A percentile compares a stretch with the other conserved stretches of the same genome.
These are phyloP conservation scores for Stagonosporopsis vannaccii DNA, from an alignment of 2,329 filamentous ascomycete genomes.

Conservation along the genomic window DNA sequence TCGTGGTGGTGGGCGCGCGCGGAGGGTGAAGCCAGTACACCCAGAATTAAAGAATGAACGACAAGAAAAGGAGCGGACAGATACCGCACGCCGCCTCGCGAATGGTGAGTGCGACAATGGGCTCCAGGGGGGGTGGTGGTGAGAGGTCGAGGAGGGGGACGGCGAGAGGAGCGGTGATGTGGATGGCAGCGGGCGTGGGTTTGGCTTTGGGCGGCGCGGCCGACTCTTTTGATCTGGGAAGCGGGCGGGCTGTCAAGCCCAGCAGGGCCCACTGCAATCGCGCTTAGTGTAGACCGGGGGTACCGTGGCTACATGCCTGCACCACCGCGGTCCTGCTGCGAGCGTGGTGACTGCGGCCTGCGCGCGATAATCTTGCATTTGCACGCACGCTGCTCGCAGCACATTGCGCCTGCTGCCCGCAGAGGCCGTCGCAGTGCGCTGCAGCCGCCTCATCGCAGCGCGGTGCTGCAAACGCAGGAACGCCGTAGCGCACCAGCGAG, in stretches of 20 bases:
- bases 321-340: constrained; percentile 3
- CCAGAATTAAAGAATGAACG: constrained; percentile 49
- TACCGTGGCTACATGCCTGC: constrained; percentile 17
- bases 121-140: constrained; percentile 35
- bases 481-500: neutral
- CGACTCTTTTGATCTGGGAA: constrained; percentile 30
- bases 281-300: constrained; percentile 8
- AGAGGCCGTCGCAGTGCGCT: neutral
- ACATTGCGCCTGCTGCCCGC: neutral
- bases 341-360: constrained; percentile 10
- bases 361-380: neutral
- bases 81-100: constrained; percentile 41
- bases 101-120: constrained; percentile 44
- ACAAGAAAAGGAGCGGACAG: constrained; percentile 48
- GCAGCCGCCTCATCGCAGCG: neutral
- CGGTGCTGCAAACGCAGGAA: constrained; percentile 9
- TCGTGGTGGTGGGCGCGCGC: constrained; percentile 20
- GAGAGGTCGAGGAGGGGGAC: constrained; percentile 20
- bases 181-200: constrained; percentile 29
- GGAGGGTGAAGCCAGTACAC: constrained; percentile 48
- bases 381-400: neutral
- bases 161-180: constrained; percentile 32
- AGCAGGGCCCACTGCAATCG: constrained; percentile 13
- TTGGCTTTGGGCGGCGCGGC: constrained; percentile 26
- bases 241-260: constrained; percentile 17